These are phyloP conservation scores for Chenopodium formosanum DNA, from an alignment of 148 eudicot species.

Conservation along the genomic window DNA sequence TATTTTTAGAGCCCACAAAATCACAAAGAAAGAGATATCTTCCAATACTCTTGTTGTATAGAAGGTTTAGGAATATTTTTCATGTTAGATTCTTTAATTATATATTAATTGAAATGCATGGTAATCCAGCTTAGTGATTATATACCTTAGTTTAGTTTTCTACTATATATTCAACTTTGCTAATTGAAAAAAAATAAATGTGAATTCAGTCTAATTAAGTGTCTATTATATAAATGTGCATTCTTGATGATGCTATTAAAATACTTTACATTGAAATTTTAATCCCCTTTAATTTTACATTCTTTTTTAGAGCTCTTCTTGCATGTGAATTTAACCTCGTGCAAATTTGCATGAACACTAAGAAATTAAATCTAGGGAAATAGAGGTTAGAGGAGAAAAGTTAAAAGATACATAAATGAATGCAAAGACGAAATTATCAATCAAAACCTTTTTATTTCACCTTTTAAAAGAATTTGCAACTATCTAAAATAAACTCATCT, in stretches of 20 bases:
- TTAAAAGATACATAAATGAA: not conserved
- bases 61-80: constrained; percentile 10
- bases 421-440: not conserved
- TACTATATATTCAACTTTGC: no score
- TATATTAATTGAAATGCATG: constrained; percentile 12
- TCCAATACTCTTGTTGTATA: constrained; percentile 26
- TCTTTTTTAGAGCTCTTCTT: not conserved
- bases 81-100: constrained; percentile 25
- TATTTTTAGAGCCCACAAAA: constrained; percentile 54
- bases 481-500: not conserved
- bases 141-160: no score
- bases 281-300: not conserved
- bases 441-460: not conserved
- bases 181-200: no score
- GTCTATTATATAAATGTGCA: no score
- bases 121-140: constrained; percentile 1
- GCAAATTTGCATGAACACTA: not conserved
- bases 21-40: constrained; percentile 44
- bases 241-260: not conserved
- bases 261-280: not conserved
- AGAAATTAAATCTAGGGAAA: not conserved
- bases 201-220: no score
- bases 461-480: not conserved
- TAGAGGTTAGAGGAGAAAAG: not conserved
- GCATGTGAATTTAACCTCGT: constrained; percentile 5